phyloP scores from a whole-genome alignment of 2,329 filamentous ascomycete species.

The Pseudocercospora macadamiae region DNA sequence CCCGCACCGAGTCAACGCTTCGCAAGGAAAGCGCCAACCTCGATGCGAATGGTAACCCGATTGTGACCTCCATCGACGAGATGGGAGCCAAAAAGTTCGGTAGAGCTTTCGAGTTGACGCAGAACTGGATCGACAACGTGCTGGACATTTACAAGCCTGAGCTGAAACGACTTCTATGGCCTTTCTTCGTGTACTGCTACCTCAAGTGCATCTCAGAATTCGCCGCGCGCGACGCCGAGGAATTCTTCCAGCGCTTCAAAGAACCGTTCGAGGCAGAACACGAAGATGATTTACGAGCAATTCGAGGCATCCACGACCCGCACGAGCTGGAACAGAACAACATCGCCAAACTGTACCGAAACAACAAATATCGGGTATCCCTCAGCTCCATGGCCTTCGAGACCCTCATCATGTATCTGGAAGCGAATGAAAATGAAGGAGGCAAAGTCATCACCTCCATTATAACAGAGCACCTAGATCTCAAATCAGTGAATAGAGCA shows the following conservation, averaged over 20 bases:
- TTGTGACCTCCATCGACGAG: conserved; percentile 67
- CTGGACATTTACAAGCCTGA: conserved; percentile 96
- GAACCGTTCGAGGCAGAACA: conserved; percentile 75
- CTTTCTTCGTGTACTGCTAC: conserved; percentile 90
- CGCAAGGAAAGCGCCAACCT: conserved; percentile 85
- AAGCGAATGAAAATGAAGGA: conserved; percentile 80
- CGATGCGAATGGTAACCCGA: conserved; percentile 77
- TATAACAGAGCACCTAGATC: conserved; percentile 63
- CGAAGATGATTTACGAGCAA: conserved; percentile 73
- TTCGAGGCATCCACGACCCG: conserved; percentile 74
- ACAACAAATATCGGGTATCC: conserved; percentile 86
- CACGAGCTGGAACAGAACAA: conserved; percentile 77
- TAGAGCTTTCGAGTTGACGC: conserved; percentile 61
- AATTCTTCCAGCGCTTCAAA: conserved; percentile 72
- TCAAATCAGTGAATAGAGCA: conserved; percentile 62
- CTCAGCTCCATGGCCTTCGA: conserved; percentile 84
- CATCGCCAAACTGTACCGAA: conserved; percentile 77
- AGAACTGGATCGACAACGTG: conserved; percentile 82
- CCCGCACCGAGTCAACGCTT: conserved; percentile 87
- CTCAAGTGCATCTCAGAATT: conserved; percentile 75
- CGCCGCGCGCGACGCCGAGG: conserved; percentile 71
- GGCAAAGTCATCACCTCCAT: conserved; percentile 77
- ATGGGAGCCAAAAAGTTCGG: conserved; percentile 74
- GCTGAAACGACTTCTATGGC: conserved; percentile 85
- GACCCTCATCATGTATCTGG: conserved; percentile 83